A percentile compares a stretch with the other conserved stretches of the same genome.
phyloP scores from a whole-genome alignment of 805 yeast species.

The Barnettozyma siamensis region DNA sequence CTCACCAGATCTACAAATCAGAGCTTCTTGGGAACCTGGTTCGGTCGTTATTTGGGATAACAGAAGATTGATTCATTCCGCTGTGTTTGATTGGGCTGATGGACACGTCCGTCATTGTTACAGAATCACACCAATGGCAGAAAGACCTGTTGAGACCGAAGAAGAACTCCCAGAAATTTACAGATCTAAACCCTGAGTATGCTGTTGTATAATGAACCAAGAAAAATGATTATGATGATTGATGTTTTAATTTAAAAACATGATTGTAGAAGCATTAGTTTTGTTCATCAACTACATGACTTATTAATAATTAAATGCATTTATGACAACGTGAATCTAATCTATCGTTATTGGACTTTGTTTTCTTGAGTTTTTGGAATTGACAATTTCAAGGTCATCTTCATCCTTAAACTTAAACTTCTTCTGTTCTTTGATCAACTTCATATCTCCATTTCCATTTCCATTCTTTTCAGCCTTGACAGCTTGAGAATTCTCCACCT shows the following conservation, averaged over 20 bases:
- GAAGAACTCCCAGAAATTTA: conserved; percentile 28
- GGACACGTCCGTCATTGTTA: conserved; percentile 67
- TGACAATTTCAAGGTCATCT: too few species aligned
- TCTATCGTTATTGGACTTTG: conserved; percentile 6
- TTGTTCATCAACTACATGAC: too few species aligned
- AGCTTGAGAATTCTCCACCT: background rate
- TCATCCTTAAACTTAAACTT: background rate
- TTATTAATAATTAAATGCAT: background rate
- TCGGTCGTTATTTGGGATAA: conserved; percentile 78
- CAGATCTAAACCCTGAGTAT: conserved; percentile 6
- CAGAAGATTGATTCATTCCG: conserved; percentile 64
- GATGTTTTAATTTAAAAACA: too few species aligned
- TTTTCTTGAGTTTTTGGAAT: background rate
- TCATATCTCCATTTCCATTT: background rate
- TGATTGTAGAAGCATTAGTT: too few species aligned
- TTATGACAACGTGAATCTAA: too few species aligned
- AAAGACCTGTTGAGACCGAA: conserved; percentile 55
- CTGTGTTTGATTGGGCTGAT: conserved; percentile 65
- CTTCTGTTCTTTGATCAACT: too few species aligned
- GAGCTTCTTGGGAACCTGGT: conserved; percentile 66
- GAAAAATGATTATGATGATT: background rate
- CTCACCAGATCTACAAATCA: conserved; percentile 57
- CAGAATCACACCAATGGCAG: conserved; percentile 69
- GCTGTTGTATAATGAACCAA: background rate
- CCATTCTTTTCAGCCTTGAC: background rate